Conservation (phyloP, 2,329 filamentous ascomycete genomes). For the Chlorencoelia australis region DNA sequence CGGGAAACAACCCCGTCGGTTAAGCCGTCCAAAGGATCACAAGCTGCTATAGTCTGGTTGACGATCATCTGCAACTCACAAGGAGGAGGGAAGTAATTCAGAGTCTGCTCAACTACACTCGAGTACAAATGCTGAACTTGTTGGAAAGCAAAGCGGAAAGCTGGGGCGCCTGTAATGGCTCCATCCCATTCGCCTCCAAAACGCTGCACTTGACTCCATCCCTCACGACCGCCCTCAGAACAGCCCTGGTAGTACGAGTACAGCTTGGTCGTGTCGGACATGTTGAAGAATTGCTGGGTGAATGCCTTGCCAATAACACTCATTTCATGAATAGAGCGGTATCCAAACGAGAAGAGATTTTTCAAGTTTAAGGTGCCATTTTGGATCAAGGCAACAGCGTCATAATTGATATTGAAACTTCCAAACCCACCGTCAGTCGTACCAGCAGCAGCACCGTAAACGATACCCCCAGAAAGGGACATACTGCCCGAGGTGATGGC, state of each 20-base stretch:
- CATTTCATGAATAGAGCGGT: constrained; percentile 30
- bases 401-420: constrained; percentile 32
- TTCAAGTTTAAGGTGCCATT: constrained; percentile 32
- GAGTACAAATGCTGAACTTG: constrained; percentile 34
- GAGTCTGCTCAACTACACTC: constrained; percentile 30
- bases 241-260: constrained; percentile 30
- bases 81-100: constrained; percentile 34
- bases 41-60: constrained; percentile 43
- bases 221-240: constrained; percentile 39
- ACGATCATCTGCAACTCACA: constrained; percentile 40
- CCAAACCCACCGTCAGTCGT: constrained; percentile 42
- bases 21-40: constrained; percentile 44
- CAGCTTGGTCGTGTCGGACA: constrained; percentile 11
- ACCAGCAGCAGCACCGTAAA: constrained; percentile 38
- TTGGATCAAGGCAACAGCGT: constrained; percentile 29
- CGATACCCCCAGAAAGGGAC: constrained; percentile 31
- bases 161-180: constrained; percentile 35
- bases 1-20: constrained; percentile 43
- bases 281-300: constrained; percentile 33
- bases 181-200: constrained; percentile 35
- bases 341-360: constrained; percentile 30
- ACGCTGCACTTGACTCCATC: constrained; percentile 35
- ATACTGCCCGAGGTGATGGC: constrained; percentile 31
- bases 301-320: constrained; percentile 34
- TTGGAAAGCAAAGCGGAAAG: constrained; percentile 36